These are phyloP conservation scores for Pleurotus ostreatus DNA, from an alignment of 768 basidiomycete species.

Conservation along the genomic window DNA sequence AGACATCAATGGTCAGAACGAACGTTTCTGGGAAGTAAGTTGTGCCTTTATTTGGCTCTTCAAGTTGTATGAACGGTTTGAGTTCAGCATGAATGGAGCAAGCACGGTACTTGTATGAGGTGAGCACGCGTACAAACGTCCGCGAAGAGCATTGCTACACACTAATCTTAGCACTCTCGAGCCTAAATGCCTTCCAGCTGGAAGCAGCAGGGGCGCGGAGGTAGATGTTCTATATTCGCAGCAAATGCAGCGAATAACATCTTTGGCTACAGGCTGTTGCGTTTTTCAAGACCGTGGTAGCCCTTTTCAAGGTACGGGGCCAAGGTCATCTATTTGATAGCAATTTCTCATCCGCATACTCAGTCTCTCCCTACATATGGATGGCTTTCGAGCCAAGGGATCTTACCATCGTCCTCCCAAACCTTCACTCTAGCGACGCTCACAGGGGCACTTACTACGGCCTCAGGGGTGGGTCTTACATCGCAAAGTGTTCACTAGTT, in stretches of 20 bases:
- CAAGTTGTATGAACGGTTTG: not conserved
- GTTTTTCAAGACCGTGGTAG: slow-evolving; percentile 57
- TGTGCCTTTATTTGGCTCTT: not conserved
- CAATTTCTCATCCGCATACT: too few species aligned
- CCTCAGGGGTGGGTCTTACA: slow-evolving; percentile 35
- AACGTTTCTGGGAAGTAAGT: slow-evolving; percentile 67
- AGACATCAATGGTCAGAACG: slow-evolving; percentile 52
- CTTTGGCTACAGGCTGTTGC: slow-evolving; percentile 51
- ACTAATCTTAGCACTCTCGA: slow-evolving; percentile 48
- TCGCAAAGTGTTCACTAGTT: not conserved
- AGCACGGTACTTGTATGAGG: slow-evolving; percentile 62
- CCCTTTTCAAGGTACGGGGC: slow-evolving; percentile 34
- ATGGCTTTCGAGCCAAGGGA: slow-evolving; percentile 67
- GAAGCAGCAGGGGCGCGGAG: slow-evolving; percentile 55
- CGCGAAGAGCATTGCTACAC: too few species aligned
- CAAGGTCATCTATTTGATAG: not conserved
- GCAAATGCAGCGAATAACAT: not conserved
- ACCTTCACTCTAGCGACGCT: slow-evolving; percentile 60
- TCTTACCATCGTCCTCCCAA: slow-evolving; percentile 53
- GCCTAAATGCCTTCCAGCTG: slow-evolving; percentile 50
- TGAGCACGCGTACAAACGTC: slow-evolving; percentile 9
- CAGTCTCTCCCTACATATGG: slow-evolving; percentile 68
- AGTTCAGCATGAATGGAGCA: slow-evolving; percentile 63
- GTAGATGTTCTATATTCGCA: slow-evolving; percentile 21
- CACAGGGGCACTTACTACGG: slow-evolving; percentile 48